Percentiles rank a stretch among this genome's conserved stretches.
Evolutionary conservation across 2,329 filamentous ascomycete genomes (phyloP).

Genomic region (Penicillium capsulatum): DNA sequence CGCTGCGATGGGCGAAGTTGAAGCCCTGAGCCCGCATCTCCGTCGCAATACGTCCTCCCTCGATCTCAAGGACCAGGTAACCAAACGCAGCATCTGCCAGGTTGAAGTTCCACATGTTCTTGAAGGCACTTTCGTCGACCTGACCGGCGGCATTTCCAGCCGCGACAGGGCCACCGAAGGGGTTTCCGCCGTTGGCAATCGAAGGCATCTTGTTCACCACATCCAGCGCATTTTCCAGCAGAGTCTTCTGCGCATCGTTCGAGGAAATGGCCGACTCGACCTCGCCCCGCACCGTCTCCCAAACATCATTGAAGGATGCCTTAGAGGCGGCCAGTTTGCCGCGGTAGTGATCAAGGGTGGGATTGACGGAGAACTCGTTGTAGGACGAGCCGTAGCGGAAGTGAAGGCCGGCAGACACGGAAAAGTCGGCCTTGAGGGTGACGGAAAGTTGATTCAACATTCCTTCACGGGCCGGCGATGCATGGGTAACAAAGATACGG

Average conservation of each 20-base stretch:
- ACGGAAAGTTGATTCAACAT: constrained; percentile 97
- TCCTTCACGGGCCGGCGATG: constrained; percentile 91
- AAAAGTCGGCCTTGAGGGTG: constrained; percentile 96
- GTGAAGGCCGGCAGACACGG: constrained; percentile 92
- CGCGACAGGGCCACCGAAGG: constrained; percentile 81
- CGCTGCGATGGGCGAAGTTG: constrained; percentile 94
- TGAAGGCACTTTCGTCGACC: constrained; percentile 97
- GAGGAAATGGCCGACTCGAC: constrained; percentile 91
- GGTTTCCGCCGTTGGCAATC: constrained; percentile 91
- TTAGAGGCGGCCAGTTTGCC: constrained; percentile 97
- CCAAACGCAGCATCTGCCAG: constrained; percentile 95
- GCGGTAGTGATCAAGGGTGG: constrained; percentile 94
- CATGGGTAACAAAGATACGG: constrained; percentile 92
- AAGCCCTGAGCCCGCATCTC: constrained; percentile 99
- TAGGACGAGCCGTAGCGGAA: constrained; percentile 99
- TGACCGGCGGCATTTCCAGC: constrained; percentile 70
- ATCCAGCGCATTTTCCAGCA: constrained; percentile 83
- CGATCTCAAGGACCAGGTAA: constrained; percentile 90
- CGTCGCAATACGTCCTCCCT: constrained; percentile 91
- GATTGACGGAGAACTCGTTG: constrained; percentile 99
- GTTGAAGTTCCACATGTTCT: constrained; percentile 99
- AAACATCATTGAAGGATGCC: constrained; percentile 97
- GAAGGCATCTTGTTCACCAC: constrained; percentile 98
- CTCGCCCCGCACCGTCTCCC: constrained; percentile 96
- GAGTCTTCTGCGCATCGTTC: constrained; percentile 88